Conservation (phyloP, 176 grass and related monocot species). For the Poa annua region DNA sequence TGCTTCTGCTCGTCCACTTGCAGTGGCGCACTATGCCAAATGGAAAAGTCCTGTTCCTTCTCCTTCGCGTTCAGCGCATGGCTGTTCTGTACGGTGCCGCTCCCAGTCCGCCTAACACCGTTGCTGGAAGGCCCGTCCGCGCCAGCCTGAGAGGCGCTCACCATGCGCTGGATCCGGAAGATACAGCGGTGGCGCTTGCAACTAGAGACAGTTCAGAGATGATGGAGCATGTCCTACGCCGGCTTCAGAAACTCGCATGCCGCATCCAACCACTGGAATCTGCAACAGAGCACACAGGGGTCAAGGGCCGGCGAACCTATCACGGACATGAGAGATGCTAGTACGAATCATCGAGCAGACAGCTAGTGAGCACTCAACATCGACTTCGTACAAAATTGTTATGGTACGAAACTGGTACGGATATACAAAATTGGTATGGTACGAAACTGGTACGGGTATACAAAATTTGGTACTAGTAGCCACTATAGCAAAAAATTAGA, state of each 20-base stretch:
- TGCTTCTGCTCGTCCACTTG: conserved; percentile 54
- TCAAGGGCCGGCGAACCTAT: conserved; percentile 19
- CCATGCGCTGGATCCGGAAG: conserved; percentile 66
- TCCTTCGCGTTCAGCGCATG: conserved; percentile 34
- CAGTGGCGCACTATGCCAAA: conserved; percentile 26
- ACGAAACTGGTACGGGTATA: no score
- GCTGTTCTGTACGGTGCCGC: conserved; percentile 42
- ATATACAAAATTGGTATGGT: conserved; percentile 7
- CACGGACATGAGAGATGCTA: conserved; percentile 15
- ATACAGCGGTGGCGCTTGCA: conserved; percentile 13
- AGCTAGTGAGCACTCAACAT: background rate
- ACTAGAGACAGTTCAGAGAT: conserved; percentile 24
- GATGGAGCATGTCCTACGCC: conserved; percentile 40
- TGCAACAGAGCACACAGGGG: conserved; percentile 29
- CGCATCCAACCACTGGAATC: conserved; percentile 43
- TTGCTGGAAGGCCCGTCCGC: conserved; percentile 37
- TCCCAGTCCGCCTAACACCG: conserved; percentile 31
- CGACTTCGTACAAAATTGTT: background rate
- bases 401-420: background rate
- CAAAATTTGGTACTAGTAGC: no score
- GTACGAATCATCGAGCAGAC: conserved; percentile 20
- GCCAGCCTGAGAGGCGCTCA: conserved; percentile 47
- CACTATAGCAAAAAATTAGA: no score
- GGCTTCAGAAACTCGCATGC: conserved; percentile 44
- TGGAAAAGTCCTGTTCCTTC: conserved; percentile 41